These are phyloP conservation scores for Pseudogymnoascus sp. DNA, from an alignment of 2,329 filamentous ascomycete genomes.

Conservation along the genomic window DNA sequence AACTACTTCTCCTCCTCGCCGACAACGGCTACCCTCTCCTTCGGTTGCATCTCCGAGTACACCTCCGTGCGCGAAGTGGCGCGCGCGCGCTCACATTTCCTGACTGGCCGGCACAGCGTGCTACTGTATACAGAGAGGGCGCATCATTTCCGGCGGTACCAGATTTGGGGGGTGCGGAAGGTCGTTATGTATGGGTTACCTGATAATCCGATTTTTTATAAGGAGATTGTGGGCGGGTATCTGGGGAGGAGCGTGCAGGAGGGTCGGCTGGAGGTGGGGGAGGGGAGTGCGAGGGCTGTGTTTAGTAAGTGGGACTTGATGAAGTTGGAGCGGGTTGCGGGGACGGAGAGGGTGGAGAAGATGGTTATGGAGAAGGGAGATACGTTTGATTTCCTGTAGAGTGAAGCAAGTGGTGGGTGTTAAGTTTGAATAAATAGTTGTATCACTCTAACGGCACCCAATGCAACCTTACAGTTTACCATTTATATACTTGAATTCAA, in stretches of 20 bases:
- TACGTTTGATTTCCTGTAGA: constrained; percentile 80
- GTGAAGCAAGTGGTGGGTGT: not conserved
- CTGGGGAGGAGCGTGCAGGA: constrained; percentile 54
- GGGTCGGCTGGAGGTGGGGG: constrained; percentile 46
- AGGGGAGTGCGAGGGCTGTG: constrained; percentile 54
- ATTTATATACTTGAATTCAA: constrained; percentile 9
- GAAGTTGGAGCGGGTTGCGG: constrained; percentile 82
- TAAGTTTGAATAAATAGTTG: not conserved
- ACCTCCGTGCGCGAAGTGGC: constrained; percentile 70
- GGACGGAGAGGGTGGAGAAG: constrained; percentile 68
- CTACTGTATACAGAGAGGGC: constrained; percentile 88
- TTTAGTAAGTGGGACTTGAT: constrained; percentile 87
- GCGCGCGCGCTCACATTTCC: constrained; percentile 79
- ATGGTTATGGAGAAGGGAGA: constrained; percentile 82
- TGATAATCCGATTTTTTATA: constrained; percentile 78
- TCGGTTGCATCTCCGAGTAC: constrained; percentile 87
- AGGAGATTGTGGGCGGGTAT: constrained; percentile 65
- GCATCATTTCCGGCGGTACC: constrained; percentile 93
- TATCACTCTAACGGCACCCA: not conserved
- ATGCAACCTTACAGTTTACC: not conserved
- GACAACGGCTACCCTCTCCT: constrained; percentile 50
- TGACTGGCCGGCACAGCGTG: constrained; percentile 72
- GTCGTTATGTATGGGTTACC: constrained; percentile 88
- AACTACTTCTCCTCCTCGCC: constrained; percentile 79
- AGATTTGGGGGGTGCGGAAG: constrained; percentile 70